A percentile compares a stretch with the other conserved stretches of the same genome.
Conservation (phyloP, 108 stramenopile species). For the Pelagomonas calceolata region DNA sequence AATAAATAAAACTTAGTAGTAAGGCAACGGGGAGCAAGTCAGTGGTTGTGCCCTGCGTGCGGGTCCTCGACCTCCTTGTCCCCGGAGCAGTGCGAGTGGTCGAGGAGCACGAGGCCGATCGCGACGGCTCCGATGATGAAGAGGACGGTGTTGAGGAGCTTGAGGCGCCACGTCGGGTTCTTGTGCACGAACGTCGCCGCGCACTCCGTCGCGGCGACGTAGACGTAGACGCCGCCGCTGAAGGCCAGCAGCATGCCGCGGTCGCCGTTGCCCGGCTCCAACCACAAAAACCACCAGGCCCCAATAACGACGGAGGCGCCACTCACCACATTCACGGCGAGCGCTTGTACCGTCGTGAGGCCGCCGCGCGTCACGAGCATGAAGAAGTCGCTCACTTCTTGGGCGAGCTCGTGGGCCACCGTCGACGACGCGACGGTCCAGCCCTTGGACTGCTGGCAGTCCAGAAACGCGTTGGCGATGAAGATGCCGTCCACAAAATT, state of each 20-base stretch:
- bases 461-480: constrained; percentile 57
- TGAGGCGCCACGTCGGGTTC: background rate
- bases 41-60: too few species aligned
- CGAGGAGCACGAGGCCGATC: constrained; percentile 65
- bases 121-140: constrained; percentile 55
- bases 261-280: constrained; percentile 5
- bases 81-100: constrained; percentile 60
- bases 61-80: constrained; percentile 1
- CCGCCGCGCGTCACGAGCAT: constrained; percentile 52
- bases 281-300: background rate
- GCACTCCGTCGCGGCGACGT: constrained; percentile 52
- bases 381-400: constrained; percentile 68
- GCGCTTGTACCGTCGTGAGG: constrained; percentile 34
- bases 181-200: constrained; percentile 28
- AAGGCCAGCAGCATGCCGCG: constrained; percentile 48
- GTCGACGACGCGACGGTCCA: constrained; percentile 39
- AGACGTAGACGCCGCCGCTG: constrained; percentile 60
- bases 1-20: too few species aligned
- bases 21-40: too few species aligned
- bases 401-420: constrained; percentile 61
- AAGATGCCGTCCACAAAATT: constrained; percentile 74
- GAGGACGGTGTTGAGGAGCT: background rate
- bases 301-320: constrained; percentile 21
- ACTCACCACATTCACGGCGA: constrained; percentile 48
- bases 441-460: constrained; percentile 21